phyloP scores from a whole-genome alignment of 805 yeast genomes.

The Wickerhamomyces ciferrii region DNA sequence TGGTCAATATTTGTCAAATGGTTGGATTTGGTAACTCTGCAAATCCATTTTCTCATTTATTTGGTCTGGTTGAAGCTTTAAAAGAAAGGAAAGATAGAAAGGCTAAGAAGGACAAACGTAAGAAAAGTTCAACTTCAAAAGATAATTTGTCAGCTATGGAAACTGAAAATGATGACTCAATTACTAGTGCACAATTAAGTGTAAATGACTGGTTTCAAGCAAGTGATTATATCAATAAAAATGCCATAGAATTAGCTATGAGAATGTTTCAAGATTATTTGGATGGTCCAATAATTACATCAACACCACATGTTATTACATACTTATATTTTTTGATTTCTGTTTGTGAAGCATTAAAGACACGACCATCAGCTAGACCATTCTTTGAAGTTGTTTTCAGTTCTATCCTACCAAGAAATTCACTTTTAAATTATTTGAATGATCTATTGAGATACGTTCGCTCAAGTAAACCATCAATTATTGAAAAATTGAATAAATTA shows the following conservation, averaged over 20 bases:
- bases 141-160: constrained; percentile 8
- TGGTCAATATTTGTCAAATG: constrained; percentile 1
- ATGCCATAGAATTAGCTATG: constrained; percentile 64
- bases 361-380: constrained; percentile 38
- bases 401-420: constrained; percentile 65
- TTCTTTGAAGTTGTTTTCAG: constrained; percentile 47
- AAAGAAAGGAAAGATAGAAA: constrained; percentile 69
- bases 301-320: constrained; percentile 69
- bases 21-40: constrained; percentile 36
- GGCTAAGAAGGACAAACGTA: constrained; percentile 49
- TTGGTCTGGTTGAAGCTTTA: constrained; percentile 65
- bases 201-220: constrained; percentile 49
- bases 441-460: constrained; percentile 38
- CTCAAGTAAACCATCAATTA: constrained; percentile 7
- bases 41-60: constrained; percentile 73
- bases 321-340: constrained; percentile 73
- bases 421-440: constrained; percentile 58
- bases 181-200: constrained; percentile 5
- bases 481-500: constrained; percentile 13
- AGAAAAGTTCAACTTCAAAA: constrained; percentile 1
- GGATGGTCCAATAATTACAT: constrained; percentile 60
- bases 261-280: constrained; percentile 62
- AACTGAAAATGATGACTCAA: constrained; percentile 1
- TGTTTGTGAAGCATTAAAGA: constrained; percentile 48
- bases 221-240: constrained; percentile 50